Conservation (phyloP, 306 rosid species). For the Quercus agrifolia region DNA sequence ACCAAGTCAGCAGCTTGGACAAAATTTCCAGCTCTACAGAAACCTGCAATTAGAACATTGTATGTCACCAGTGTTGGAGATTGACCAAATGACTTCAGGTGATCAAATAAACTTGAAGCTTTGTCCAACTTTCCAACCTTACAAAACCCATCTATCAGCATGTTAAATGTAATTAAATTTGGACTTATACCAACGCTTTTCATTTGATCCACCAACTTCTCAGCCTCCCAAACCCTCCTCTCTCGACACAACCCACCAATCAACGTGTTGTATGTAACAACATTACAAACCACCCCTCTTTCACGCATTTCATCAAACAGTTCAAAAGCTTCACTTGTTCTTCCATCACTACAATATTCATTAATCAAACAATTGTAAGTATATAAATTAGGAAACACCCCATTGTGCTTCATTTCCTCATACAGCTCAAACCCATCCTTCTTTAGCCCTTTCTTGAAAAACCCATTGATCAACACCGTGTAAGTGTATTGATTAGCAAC, state of each 20-base stretch:
- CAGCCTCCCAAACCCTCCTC: conserved; percentile 38
- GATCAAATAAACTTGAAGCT: conserved; percentile 54
- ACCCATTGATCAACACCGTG: conserved; percentile 64
- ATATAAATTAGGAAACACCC: conserved; percentile 48
- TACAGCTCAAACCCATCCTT: conserved; percentile 71
- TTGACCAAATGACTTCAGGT: conserved; percentile 53
- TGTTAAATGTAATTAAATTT: conserved; percentile 53
- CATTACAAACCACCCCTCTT: conserved; percentile 50
- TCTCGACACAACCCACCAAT: conserved; percentile 58
- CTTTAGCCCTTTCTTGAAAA: conserved; percentile 65
- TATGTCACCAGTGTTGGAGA: conserved; percentile 68
- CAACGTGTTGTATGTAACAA: conserved; percentile 58
- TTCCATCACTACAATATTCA: conserved; percentile 51
- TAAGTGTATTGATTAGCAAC: conserved; percentile 68
- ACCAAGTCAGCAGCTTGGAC: conserved; percentile 40
- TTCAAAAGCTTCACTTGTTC: conserved; percentile 41
- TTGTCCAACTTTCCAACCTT: conserved; percentile 50
- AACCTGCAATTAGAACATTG: conserved; percentile 61
- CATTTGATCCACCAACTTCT: conserved; percentile 47
- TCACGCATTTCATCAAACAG: conserved; percentile 70
- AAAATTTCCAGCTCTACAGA: conserved; percentile 46
- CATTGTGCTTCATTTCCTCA: conserved; percentile 52
- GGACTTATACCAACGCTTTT: conserved; percentile 49
- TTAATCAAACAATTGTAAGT: conserved; percentile 57
- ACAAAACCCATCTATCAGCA: conserved; percentile 63